Evolutionary conservation across 306 rosid genomes (phyloP), one percentile per base, ranked within the genome.

Genomic region (Parietaria judaica): DNA sequence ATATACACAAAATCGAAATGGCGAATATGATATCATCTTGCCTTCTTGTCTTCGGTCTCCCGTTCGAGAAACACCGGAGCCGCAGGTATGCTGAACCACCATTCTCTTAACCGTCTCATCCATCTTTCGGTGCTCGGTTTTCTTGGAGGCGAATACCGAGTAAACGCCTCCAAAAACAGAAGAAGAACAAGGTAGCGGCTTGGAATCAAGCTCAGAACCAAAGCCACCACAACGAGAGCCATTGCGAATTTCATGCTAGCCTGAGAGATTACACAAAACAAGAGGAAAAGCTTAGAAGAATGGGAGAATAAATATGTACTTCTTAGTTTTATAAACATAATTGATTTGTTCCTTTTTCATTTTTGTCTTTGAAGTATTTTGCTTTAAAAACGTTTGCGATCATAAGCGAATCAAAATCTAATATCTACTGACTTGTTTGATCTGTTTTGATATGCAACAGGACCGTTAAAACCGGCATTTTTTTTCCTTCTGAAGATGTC

Each of bases 41-140:
- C 83, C 86, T 86, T 94, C 76, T 84, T 88, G 46, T 88, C 97
- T 72, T 84, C 94, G 23, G 75, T 86, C 51, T 83, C 97, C 78
- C 74, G 84, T 58, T 89, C 97, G 46, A 94, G 86, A 51, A 81
- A 39, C 60, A 94, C 97, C 36, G 99, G 99, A 67, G 99, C 99
- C 3, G 99, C 99, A 0, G 99, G 99, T 71, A 94, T 79, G 79
- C 99, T 89, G 81, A 84, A 84, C 99, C 99, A 89, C 99, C 99
- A 94, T 63, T 94, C 99, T 71, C 86, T 79, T 56, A 89, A 48
- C 59, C 99, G 86, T 72, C 99, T 83, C 38, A 41, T 69, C 75
- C 74, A 84, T 74, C 78, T 84, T 76, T 94, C 99, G 0, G 97
- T 86, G 94, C 84, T 76, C 37, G 89, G 67, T 78, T 72, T 81